Evolutionary conservation across 306 rosid species (phyloP), one percentile per base, ranked within the genome.

Genomic region (Canavalia ensiformis): DNA sequence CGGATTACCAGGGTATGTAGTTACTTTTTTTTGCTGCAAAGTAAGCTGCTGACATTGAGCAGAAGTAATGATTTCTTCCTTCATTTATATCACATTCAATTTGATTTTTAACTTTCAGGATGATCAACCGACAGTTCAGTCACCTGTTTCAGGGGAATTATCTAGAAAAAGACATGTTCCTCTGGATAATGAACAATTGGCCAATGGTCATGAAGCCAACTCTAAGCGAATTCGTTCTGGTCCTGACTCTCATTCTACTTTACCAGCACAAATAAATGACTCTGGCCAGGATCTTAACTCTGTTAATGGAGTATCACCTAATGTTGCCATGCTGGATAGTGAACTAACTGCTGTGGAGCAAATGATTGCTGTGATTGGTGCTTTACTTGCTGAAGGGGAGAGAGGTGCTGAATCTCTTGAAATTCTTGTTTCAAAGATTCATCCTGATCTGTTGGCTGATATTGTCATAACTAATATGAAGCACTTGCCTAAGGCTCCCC

Each of bases 311-410:
- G 84, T 75, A 47, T 74, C 97, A 72, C 81, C 86, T 77, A 90
- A 87, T 83, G 78, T 79, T 79, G 87, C 97, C 62, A 68, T 83
- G 18, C 73, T 90, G 65, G 96, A 93, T 81, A 87, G 86, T 39
- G 94, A 90, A 80, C 72, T 88, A 81, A 81, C 88, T 84, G 97
- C 97, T 47, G 99, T 90, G 80, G 99, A 95, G 86, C 97, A 95
- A 86, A 95, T 95, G 99, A 90, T 95, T 89, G 90, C 97, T 2
- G 80, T 95, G 85, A 95, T 95, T 77, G 98, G 99, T 76, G 99
- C 99, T 63, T 89, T 95, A 88, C 92, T 95, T 80, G 99, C 98
- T 81, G 99, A 95, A 88, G 99, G 99, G 75, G 98, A 95, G 84
- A 91, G 96, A 81, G 99, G 99, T 60, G 97, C 93, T 44, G 97